phyloP scores from a whole-genome alignment of 805 yeast genomes.

The Candida bentonensis region DNA sequence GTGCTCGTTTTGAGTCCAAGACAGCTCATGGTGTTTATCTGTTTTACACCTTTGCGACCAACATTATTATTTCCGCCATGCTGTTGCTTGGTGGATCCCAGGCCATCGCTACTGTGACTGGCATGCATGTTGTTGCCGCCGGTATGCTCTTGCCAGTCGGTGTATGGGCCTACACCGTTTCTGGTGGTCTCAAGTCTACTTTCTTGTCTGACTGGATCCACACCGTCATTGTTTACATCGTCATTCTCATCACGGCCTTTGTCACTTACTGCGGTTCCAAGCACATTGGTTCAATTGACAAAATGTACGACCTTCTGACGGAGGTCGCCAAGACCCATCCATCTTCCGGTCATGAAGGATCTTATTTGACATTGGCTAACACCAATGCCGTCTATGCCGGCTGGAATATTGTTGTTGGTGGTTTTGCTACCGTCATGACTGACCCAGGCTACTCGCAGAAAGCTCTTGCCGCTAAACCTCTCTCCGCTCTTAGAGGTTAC shows the following conservation, averaged over 20 bases:
- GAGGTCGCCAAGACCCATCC: constrained; percentile 24
- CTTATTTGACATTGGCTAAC: constrained; percentile 42
- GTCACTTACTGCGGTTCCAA: constrained; percentile 24
- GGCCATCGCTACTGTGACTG: constrained; percentile 28
- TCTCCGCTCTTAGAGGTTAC: constrained; percentile 29
- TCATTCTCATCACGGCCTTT: constrained; percentile 24
- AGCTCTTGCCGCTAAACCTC: constrained; percentile 31
- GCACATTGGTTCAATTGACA: constrained; percentile 31
- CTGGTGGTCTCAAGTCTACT: constrained; percentile 40
- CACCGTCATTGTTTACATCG: constrained; percentile 30
- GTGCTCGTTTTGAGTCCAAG: constrained; percentile 48
- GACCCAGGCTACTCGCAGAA: constrained; percentile 25
- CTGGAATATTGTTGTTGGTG: constrained; percentile 22
- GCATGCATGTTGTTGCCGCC: constrained; percentile 34
- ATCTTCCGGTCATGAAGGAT: constrained; percentile 51
- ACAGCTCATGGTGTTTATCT: constrained; percentile 31
- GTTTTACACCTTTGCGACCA: constrained; percentile 7
- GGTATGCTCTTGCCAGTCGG: constrained; percentile 33
- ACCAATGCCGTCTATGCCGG: constrained; percentile 18
- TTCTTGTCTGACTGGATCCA: constrained; percentile 40
- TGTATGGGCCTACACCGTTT: constrained; percentile 34
- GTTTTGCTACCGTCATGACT: constrained; percentile 21
- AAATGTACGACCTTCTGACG: constrained; percentile 28
- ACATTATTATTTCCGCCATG: constrained; percentile 21
- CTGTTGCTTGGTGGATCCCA: constrained; percentile 33